phyloP scores from a whole-genome alignment of 768 basidiomycete species.

The Agrocybe pediades region DNA sequence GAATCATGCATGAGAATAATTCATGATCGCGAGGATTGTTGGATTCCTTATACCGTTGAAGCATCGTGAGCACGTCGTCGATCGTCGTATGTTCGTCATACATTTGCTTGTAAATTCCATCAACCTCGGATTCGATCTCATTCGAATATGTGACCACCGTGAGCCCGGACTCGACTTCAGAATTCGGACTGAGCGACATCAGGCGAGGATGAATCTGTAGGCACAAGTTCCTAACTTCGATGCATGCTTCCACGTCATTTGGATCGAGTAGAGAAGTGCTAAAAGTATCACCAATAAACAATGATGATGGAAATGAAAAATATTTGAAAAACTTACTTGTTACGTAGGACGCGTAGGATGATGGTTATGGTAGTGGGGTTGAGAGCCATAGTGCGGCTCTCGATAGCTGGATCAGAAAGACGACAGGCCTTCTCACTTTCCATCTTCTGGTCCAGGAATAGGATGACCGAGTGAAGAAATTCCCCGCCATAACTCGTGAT shows the following conservation, averaged over 20 bases:
- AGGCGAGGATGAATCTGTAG: constrained; percentile 95
- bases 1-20: constrained; percentile 99
- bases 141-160: constrained; percentile 83
- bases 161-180: constrained; percentile 90
- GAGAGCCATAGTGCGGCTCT: constrained; percentile 84
- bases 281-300: neutral
- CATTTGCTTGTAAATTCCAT: constrained; percentile 96
- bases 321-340: constrained; percentile 69
- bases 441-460: constrained; percentile 92
- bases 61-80: constrained; percentile 89
- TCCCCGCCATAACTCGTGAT: constrained; percentile 80
- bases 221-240: constrained; percentile 90
- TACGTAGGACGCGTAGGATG: constrained; percentile 86
- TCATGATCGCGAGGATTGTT: constrained; percentile 86
- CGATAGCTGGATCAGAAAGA: constrained; percentile 75
- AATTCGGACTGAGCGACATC: constrained; percentile 87
- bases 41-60: constrained; percentile 85
- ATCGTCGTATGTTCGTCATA: constrained; percentile 94
- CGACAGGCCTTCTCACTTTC: constrained; percentile 80
- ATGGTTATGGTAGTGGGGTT: constrained; percentile 89
- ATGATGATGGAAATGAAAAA: neutral
- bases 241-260: constrained; percentile 81
- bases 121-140: constrained; percentile 92
- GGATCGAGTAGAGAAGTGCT: constrained; percentile 77
- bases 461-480: constrained; percentile 85